Base-by-base conservation (phyloP, 2,329 filamentous ascomycete species). In the Aureobasidium sp. region DNA sequence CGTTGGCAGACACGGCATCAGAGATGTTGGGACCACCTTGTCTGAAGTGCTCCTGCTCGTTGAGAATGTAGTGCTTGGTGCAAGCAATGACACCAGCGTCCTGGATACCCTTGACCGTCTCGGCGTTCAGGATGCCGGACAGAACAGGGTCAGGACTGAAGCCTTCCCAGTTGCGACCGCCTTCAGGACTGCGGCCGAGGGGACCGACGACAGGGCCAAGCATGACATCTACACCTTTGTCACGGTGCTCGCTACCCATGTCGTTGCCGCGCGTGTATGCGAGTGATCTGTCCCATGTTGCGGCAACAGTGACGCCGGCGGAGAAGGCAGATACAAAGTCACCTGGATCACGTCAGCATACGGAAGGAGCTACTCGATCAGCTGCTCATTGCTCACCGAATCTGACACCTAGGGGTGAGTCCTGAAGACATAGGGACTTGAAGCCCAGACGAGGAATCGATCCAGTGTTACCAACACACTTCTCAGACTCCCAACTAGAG, bases 301-400 rank as follows among this genome's bases (percentile, higher is more conserved):
- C 89, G 15, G 88, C 92, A 34, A 89, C 83, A 6, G 89, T 91
- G 67, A 91, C 81, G 52, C 89, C 91, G 0, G 87, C 86, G 0
- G 89, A 83, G 73, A 95, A 96, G 1, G 87, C 91, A 39, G 89
- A 93, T 70, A 85, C 86, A 74, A 88, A 93, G 74, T 96, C 91
- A 66, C 84, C 82, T 82, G 36, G 11, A 25, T 62, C 9, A 14
- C 37, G 22, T 41, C 25, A 61, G 31, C 25, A 42, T 27, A 37
- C 41, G 29, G 5, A 20, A 20, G 1, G 15, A 7, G 5, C 22
- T 29, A n/a, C 29, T 12, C 41, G 5, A 25, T 31, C 7, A 8
- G 12, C 8, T 17, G 12, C n/a, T n/a, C 17, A 39, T 15, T 37
- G 63, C 78, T 56, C 74, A 82, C 81, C 78, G 63, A 87, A 82